Evolutionary conservation across 73 alveolate genomes (phyloP), one percentile per base, ranked within the genome.

Genomic region (Uronychia binucleata): DNA sequence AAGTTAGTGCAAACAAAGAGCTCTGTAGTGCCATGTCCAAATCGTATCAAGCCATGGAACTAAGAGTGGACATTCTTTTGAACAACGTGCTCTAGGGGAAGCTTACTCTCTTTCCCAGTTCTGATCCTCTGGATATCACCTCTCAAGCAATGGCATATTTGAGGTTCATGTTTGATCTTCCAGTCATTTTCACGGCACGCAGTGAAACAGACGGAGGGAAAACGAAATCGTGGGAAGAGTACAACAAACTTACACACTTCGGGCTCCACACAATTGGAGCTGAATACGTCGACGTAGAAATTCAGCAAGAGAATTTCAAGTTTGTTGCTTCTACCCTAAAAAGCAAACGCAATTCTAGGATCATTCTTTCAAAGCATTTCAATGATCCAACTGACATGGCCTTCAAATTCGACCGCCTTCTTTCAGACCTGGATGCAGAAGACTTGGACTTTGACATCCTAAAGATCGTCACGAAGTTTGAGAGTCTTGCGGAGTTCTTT

Each of bases 1-100:
- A 46, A 19, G 19, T 19, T 11, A 46, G 67, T 46, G 67, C 67
- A 11, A 46, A 46, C 19, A 5, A 19, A 11, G 67, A 46, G 5
- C 67, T 46, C 67, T 46, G 67, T 46, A 25, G 27, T 0, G 14
- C 5, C 26, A 46, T 79, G 30, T 5, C 19, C 26, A 34, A 26
- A 34, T 25, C 34, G 31, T 79, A 79, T 34, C 34, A 79, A 26
- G 86, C 86, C n/a, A 30, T 79, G 1, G 86, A 79, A 57, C 28
- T 79, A 28, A 1, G 86, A 46, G 86, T 57, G 25, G 86, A 79
- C 58, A 79, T 79, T 67, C 58, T 79, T 57, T 58, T 79, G 1
- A 33, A 46, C 35, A 79, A 79, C 34, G 57, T 79, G 0, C 67
- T 46, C 19, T 5, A 46, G 67, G 19, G 19, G 19, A 46, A 5